Evolutionary conservation across 1,139 yeast species (phyloP).

Genomic region (Taphrina betulina): DNA sequence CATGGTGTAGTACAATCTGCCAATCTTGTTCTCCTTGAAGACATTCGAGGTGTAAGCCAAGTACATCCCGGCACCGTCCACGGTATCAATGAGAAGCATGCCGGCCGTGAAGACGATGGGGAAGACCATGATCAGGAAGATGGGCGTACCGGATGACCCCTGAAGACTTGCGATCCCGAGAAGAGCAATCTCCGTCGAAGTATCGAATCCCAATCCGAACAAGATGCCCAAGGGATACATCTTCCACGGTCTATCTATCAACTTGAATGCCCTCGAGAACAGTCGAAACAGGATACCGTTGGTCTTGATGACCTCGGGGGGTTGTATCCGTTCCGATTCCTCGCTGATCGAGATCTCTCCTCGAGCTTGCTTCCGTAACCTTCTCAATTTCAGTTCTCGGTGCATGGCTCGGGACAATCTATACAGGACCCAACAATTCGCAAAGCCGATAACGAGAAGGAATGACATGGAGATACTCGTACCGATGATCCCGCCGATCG

Average conservation of each 20-base stretch:
- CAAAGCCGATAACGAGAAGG: conserved; percentile 27
- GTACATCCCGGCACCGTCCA: conserved; percentile 33
- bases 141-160: conserved; percentile 25
- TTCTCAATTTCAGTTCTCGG: not conserved
- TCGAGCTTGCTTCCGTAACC: not conserved
- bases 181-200: conserved; percentile 33
- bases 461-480: conserved; percentile 30
- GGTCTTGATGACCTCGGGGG: conserved; percentile 5
- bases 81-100: conserved; percentile 34
- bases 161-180: conserved; percentile 33
- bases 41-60: conserved; percentile 26
- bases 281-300: conserved; percentile 16
- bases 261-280: conserved; percentile 16
- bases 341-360: not conserved
- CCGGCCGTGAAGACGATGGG: conserved; percentile 33
- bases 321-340: not conserved
- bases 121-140: conserved; percentile 32
- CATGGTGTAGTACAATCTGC: conserved; percentile 28
- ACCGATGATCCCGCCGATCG: conserved; percentile 34
- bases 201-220: conserved; percentile 36
- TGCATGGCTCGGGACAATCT: conserved; percentile 9
- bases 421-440: conserved; percentile 15
- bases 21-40: conserved; percentile 3
- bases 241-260: conserved; percentile 34
- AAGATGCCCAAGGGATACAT: conserved; percentile 34